Conservation (phyloP, 805 yeast genomes). For the Lachancea dasiensis region DNA sequence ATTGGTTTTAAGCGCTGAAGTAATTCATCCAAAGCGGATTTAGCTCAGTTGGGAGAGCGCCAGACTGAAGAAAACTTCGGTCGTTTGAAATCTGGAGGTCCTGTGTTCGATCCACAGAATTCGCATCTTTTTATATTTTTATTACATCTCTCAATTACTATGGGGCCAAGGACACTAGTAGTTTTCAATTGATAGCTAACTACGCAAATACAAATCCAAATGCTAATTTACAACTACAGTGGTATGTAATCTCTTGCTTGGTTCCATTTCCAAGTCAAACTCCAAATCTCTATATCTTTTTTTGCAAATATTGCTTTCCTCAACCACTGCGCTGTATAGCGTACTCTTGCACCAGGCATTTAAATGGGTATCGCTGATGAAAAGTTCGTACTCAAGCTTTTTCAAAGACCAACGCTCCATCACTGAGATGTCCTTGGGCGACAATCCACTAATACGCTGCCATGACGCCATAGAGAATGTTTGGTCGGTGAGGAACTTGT, state of each 20-base stretch:
- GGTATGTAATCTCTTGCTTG: slow-evolving; percentile 1
- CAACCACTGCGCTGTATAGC: not conserved
- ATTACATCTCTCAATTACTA: not conserved
- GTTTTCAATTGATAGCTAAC: not conserved
- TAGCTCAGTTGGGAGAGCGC: slow-evolving; percentile 43
- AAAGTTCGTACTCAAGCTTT: slow-evolving; percentile 16
- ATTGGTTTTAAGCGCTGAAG: too few species aligned
- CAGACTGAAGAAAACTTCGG: slow-evolving; percentile 34
- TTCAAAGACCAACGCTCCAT: slow-evolving; percentile 28
- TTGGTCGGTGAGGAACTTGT: slow-evolving; percentile 25
- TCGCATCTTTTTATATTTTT: slow-evolving; percentile 33
- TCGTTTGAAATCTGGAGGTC: slow-evolving; percentile 52
- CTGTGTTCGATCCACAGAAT: slow-evolving; percentile 68
- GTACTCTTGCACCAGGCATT: slow-evolving; percentile 1
- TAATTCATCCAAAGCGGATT: too few species aligned
- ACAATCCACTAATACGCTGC: slow-evolving; percentile 23
- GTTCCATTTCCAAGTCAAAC: not conserved
- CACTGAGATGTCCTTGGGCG: slow-evolving; percentile 13
- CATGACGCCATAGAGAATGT: slow-evolving; percentile 26
- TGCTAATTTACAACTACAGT: not conserved
- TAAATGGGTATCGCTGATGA: not conserved
- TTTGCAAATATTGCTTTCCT: not conserved
- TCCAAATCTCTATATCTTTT: slow-evolving; percentile 5
- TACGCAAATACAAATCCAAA: not conserved
- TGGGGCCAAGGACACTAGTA: not conserved